Evolutionary conservation across 163 green algal species (phyloP).

Genomic region (Chlorella variabilis): DNA sequence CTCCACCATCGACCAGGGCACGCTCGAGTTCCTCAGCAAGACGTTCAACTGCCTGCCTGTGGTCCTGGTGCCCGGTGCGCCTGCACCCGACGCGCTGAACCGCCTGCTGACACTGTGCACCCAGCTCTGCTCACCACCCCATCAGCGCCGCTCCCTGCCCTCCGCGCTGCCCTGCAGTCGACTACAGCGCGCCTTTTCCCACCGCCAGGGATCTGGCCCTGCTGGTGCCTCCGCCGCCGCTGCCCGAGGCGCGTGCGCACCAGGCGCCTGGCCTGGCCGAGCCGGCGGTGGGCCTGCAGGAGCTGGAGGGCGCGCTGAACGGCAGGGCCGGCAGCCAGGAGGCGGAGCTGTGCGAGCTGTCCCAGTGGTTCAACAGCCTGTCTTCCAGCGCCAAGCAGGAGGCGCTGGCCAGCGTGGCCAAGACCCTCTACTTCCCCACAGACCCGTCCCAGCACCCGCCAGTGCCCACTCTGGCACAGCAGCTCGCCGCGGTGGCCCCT

Average conservation of each 20-base stretch:
- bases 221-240: background rate
- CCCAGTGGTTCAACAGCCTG: constrained; percentile 1
- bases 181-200: constrained; percentile 1
- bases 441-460: background rate
- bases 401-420: background rate
- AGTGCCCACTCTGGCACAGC: background rate
- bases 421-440: background rate
- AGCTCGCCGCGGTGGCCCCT: background rate
- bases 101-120: background rate
- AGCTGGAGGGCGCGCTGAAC: background rate
- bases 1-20: constrained; percentile 26
- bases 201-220: background rate
- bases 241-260: background rate
- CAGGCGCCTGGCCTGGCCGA: background rate
- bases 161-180: constrained; percentile 1
- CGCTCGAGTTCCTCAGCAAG: constrained; percentile 12
- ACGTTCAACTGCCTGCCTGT: background rate
- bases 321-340: background rate
- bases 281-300: background rate
- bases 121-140: too few relatives aligned
- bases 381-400: background rate
- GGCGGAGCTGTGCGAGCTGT: constrained; percentile 15
- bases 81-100: background rate
- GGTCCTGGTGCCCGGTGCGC: background rate
- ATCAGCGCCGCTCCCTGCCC: too few relatives aligned